Base-by-base conservation (phyloP, 2,329 filamentous ascomycete species). In the Diaporthe destruens region DNA sequence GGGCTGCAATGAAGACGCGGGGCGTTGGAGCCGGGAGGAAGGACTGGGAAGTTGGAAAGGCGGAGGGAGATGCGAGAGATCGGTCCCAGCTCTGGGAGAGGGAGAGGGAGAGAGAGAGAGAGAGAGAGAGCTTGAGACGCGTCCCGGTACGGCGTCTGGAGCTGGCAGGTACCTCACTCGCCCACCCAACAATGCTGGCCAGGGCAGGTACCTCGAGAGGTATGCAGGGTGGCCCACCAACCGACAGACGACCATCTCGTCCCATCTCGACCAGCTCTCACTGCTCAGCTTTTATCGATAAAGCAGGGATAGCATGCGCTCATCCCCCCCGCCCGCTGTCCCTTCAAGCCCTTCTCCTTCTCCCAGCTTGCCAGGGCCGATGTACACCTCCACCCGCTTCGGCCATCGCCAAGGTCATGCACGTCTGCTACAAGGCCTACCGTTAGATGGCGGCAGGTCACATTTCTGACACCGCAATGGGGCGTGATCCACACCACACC, bases 1-100 rank as follows among this genome's bases (percentile, higher is more conserved):
- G 75, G 57, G 76, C 75, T 78, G 77, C 75, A 77, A 78, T 75
- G 76, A 77, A 79, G 80, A 83, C 82, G 82, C 81, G 82, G 71
- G 44, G 44, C 34, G 36, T 69, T 80, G 75, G 75, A 80, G 80
- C 79, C 80, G 79, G 79, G 80, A 75, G 76, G 78, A 77, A 76
- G 77, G 74, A 72, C 72, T 69, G 72, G 74, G 75, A 73, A 75
- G 75, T 76, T 74, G 76, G 77, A 75, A 75, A 76, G 74, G 76
- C 76, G 74, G 76, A 75, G 59, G 66, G 69, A 73, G 75, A 77
- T 75, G 75, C 75, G 76, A 74, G 74, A 75, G 75, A 66, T 66
- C 44, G 61, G 75, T 66, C 61, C 47, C 47, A 66, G 53, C 61
- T 47, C 39, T 39, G 61, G 47, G 47, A 4, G 47, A 65, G 39